These are phyloP conservation scores for Sclerotinia spermophila DNA, from an alignment of 2,329 filamentous ascomycete genomes.

Conservation along the genomic window DNA sequence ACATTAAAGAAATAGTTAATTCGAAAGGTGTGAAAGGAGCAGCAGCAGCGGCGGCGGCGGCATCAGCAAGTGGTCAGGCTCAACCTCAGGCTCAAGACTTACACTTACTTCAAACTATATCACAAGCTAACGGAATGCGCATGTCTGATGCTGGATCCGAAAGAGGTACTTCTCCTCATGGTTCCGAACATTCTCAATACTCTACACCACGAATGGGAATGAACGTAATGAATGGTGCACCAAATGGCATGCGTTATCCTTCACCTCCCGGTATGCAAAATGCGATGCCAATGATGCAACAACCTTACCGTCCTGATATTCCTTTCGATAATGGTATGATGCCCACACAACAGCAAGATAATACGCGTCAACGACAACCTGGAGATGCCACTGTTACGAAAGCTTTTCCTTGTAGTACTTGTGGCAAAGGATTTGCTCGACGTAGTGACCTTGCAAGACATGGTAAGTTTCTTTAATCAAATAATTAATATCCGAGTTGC, in stretches of 20 bases:
- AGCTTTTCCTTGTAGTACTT: slow-evolving; percentile 85
- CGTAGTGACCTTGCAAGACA: slow-evolving; percentile 92
- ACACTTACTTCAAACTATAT: slow-evolving; percentile 38
- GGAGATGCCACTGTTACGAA: slow-evolving; percentile 45
- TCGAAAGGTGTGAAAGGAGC: slow-evolving; percentile 36
- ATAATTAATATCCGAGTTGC: not conserved
- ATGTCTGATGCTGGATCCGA: slow-evolving; percentile 38
- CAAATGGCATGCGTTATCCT: slow-evolving; percentile 36
- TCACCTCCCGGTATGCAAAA: slow-evolving; percentile 38
- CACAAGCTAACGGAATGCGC: slow-evolving; percentile 34
- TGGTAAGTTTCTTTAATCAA: slow-evolving; percentile 56
- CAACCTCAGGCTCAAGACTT: slow-evolving; percentile 35
- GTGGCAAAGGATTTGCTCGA: slow-evolving; percentile 86
- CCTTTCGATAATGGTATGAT: slow-evolving; percentile 35
- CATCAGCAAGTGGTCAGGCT: slow-evolving; percentile 31
- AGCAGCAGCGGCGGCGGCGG: slow-evolving; percentile 30
- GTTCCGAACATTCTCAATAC: slow-evolving; percentile 38
- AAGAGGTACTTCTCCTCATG: slow-evolving; percentile 37
- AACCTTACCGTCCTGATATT: slow-evolving; percentile 33
- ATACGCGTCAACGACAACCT: slow-evolving; percentile 20
- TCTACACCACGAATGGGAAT: slow-evolving; percentile 34
- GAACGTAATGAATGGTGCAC: slow-evolving; percentile 34
- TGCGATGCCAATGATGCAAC: slow-evolving; percentile 37
- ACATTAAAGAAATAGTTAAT: slow-evolving; percentile 40
- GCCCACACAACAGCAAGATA: slow-evolving; percentile 29